Conservation (phyloP, 2,329 filamentous ascomycete species). For the Tolypocladium cylindrosporum region DNA sequence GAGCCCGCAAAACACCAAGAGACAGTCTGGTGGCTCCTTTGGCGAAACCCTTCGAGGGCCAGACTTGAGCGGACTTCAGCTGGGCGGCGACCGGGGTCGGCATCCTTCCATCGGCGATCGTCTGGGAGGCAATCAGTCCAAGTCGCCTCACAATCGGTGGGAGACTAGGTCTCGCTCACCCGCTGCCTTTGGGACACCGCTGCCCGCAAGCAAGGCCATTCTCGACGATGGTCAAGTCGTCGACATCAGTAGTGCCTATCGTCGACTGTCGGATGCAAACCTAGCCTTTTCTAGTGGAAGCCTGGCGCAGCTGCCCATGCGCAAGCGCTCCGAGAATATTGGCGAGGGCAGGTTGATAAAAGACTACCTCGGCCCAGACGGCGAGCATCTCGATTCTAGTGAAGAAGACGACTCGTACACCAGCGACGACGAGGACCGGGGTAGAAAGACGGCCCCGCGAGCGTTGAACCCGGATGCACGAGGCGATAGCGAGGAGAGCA, state of each 20-base stretch:
- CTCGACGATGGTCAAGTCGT: constrained; percentile 52
- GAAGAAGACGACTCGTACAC: constrained; percentile 56
- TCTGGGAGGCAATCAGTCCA: constrained; percentile 32
- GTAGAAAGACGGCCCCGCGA: constrained; percentile 45
- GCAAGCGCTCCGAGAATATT: constrained; percentile 35
- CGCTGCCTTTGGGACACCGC: constrained; percentile 14
- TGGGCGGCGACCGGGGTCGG: constrained; percentile 35
- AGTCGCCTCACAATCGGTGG: constrained; percentile 42
- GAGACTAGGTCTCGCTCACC: constrained; percentile 27
- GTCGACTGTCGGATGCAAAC: constrained; percentile 61
- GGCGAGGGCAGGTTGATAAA: constrained; percentile 53
- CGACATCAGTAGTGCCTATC: constrained; percentile 61
- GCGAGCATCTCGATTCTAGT: constrained; percentile 57
- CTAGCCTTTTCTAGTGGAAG: constrained; percentile 53
- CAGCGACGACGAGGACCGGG: constrained; percentile 60
- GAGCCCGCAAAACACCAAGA: constrained; percentile 7
- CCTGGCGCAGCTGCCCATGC: constrained; percentile 49
- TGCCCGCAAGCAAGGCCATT: constrained; percentile 29
- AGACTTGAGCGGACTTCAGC: constrained; percentile 38
- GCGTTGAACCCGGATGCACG: constrained; percentile 31
- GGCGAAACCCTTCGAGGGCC: constrained; percentile 43
- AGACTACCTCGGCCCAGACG: constrained; percentile 55
- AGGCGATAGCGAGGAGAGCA: constrained; percentile 23
- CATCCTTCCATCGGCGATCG: constrained; percentile 28
- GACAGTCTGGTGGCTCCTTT: constrained; percentile 28